Percentiles rank a stretch among this genome's conserved stretches.
Evolutionary conservation across 1,139 yeast genomes (phyloP).

Genomic region (Saccharomyces pastorianus): DNA sequence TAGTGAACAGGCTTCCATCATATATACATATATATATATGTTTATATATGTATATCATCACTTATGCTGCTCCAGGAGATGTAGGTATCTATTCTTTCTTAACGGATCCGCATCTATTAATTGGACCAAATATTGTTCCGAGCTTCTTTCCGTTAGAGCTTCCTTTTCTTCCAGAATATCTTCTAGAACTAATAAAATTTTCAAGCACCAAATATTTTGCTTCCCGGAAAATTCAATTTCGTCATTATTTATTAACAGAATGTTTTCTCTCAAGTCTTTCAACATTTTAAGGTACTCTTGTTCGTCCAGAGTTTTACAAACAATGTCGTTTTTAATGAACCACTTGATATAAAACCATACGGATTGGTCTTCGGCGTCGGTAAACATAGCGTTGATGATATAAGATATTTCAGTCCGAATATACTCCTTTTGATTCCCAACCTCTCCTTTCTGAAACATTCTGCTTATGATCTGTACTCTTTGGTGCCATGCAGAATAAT

Average conservation of each 20-base stretch:
- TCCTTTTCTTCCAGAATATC: slow-evolving; percentile 29
- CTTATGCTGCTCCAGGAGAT: slow-evolving; percentile 19
- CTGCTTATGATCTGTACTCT: slow-evolving; percentile 61
- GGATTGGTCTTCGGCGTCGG: slow-evolving; percentile 91
- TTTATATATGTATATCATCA: not conserved
- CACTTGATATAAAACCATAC: slow-evolving; percentile 86
- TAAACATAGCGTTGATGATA: slow-evolving; percentile 76
- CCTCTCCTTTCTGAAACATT: slow-evolving; percentile 34
- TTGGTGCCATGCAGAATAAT: slow-evolving; percentile 95
- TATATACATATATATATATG: not conserved
- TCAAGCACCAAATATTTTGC: slow-evolving; percentile 66
- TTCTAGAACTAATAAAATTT: slow-evolving; percentile 42
- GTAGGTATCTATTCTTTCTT: slow-evolving; percentile 53
- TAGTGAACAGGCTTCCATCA: not conserved
- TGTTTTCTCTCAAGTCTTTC: slow-evolving; percentile 33
- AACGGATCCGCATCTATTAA: slow-evolving; percentile 61
- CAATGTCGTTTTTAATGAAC: slow-evolving; percentile 53
- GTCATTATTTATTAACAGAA: slow-evolving; percentile 55
- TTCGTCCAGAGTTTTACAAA: slow-evolving; percentile 19
- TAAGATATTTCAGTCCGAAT: slow-evolving; percentile 55
- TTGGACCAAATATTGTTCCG: slow-evolving; percentile 33
- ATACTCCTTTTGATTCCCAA: slow-evolving; percentile 30
- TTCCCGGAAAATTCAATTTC: slow-evolving; percentile 47
- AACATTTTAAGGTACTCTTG: slow-evolving; percentile 33
- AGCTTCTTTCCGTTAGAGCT: slow-evolving; percentile 14